Evolutionary conservation across 305 asterid species (phyloP).

Genomic region (Fraxinus paxiana): DNA sequence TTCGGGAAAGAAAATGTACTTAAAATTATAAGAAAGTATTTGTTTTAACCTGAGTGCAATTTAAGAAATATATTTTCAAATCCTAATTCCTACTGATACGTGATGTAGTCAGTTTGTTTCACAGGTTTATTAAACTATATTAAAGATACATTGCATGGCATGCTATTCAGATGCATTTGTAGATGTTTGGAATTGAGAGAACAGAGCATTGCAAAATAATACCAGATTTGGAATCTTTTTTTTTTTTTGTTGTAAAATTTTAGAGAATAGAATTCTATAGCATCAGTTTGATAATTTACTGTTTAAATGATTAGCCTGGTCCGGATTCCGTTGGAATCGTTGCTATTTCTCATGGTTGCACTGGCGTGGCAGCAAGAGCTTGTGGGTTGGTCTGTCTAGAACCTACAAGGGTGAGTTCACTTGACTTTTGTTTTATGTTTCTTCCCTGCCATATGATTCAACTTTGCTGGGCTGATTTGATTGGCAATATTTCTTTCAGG

Average conservation of each 20-base stretch:
- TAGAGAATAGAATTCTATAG: neutral
- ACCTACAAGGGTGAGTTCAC: conserved; percentile 70
- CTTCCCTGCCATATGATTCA: neutral
- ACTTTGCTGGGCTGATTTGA: neutral
- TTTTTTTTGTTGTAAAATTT: neutral
- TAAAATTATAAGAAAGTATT: neutral
- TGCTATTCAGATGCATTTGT: neutral
- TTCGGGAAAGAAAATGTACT: neutral
- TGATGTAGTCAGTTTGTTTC: neutral
- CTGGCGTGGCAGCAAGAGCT: conserved; percentile 97
- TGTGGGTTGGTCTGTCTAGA: conserved; percentile 94
- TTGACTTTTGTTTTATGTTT: neutral
- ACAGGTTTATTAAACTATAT: neutral
- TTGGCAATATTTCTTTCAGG: conserved; percentile 41
- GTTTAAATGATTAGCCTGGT: conserved; percentile 72
- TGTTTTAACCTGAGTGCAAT: neutral
- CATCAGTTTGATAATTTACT: conserved; percentile 1
- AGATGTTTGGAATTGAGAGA: neutral
- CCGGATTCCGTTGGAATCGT: conserved; percentile 99
- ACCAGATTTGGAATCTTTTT: neutral
- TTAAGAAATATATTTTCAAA: neutral
- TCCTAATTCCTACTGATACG: neutral
- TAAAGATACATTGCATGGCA: neutral
- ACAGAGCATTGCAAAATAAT: conserved; percentile 3
- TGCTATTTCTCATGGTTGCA: conserved; percentile 97